Evolutionary conservation across 2,329 filamentous ascomycete species (phyloP).

Genomic region (Fusarium austroafricanum): DNA sequence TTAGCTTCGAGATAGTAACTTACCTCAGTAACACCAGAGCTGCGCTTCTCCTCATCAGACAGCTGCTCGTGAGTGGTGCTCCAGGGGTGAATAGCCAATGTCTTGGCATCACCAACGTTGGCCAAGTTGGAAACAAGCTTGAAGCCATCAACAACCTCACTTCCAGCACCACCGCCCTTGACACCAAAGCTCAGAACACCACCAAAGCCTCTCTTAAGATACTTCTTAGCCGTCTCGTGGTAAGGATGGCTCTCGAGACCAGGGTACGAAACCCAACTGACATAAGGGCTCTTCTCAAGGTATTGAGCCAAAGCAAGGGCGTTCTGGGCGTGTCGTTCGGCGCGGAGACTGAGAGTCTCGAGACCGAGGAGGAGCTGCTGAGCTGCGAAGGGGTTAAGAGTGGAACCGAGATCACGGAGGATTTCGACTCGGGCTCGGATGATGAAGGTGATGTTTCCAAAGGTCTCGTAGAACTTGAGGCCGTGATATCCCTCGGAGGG

Average conservation of each 20-base stretch:
- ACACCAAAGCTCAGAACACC: slow-evolving; percentile 95
- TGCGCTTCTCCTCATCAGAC: slow-evolving; percentile 80
- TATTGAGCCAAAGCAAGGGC: slow-evolving; percentile 82
- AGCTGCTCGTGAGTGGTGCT: slow-evolving; percentile 95
- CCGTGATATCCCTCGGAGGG: slow-evolving; percentile 91
- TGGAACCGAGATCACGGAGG: slow-evolving; percentile 84
- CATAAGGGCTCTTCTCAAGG: slow-evolving; percentile 84
- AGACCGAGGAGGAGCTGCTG: slow-evolving; percentile 91
- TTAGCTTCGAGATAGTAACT: slow-evolving; percentile 18
- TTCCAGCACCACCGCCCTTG: slow-evolving; percentile 86
- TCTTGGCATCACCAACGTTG: slow-evolving; percentile 97
- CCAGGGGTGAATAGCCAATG: slow-evolving; percentile 94
- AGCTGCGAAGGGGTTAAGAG: slow-evolving; percentile 89
- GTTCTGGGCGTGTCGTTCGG: slow-evolving; percentile 88
- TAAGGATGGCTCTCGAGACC: slow-evolving; percentile 85
- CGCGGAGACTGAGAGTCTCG: slow-evolving; percentile 89
- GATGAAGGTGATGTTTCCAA: slow-evolving; percentile 83
- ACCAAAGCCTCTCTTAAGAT: slow-evolving; percentile 85
- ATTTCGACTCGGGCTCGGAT: slow-evolving; percentile 91
- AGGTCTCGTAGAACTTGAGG: slow-evolving; percentile 93
- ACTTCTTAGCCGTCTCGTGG: slow-evolving; percentile 86
- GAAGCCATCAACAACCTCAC: slow-evolving; percentile 91
- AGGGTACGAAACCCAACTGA: slow-evolving; percentile 94
- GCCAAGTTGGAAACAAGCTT: slow-evolving; percentile 96
- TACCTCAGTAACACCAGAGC: slow-evolving; percentile 84